Evolutionary conservation across 352 stramenopile species (phyloP), one percentile per base, ranked within the genome.

Genomic region (Pythium utonaiense): DNA sequence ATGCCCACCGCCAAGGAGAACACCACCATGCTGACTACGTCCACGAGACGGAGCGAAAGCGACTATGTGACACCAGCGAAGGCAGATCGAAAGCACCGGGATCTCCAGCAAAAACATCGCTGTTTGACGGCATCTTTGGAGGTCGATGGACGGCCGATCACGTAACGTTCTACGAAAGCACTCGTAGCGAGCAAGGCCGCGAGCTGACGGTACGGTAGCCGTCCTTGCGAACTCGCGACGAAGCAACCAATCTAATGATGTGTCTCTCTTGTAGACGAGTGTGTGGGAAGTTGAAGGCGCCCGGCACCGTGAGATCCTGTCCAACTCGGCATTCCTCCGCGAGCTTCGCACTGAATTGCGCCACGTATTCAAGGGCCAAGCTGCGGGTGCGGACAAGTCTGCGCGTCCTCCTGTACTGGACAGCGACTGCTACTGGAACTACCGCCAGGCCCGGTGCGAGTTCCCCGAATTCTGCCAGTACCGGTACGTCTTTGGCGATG

Each of bases 401-500:
- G 53, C 71, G 30, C 78, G 84, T 16, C 82, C 82, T 14, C 84
- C 84, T 8, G 68, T 84, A 25, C 75, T 91, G 60, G 82, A 93
- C 59, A 66, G 61, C 34, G 84, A 93, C 54, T 93, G 84, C 71
- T 92, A 92, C 64, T 93, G 82, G 82, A 92, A 93, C 62, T 92
- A 93, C 57, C 75, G 81, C 21, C 64, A 80, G 28, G 80, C 80
- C 16, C 68, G 73, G 41, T 93, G 82, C 58, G 82, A 88, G 64
- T 91, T 90, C 63, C 61, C 70, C 8, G 73, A 83, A 54, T 91
- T 88, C 53, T 93, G 84, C 57, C 80, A 93, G 70, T 93, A 93
- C 52, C 78, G 77, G 28, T 93, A 92, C 62, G 71, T 77, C 53
- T 93, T 93, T 52, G 82, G 82, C 19, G 84, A 93, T 55, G 76